Evolutionary conservation across 176 grass and related monocot species (phyloP), one percentile per base, ranked within the genome.

Genomic region (Cenchrus purpureus): DNA sequence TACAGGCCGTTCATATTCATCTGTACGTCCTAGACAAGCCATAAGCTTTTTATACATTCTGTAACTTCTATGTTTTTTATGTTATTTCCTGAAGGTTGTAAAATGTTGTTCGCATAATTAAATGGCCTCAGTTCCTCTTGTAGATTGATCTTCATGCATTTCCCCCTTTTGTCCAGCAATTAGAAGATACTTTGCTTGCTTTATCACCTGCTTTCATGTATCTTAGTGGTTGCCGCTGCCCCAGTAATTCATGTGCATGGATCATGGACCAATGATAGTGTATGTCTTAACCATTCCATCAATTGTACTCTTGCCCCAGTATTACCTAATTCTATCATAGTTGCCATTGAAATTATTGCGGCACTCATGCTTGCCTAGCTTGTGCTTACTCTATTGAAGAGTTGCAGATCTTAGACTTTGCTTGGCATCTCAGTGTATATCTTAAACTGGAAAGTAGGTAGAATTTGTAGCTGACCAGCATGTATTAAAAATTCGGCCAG

Each of bases 1-100:
- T 82, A 42, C 77, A 37, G 74, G 76, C 72, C 80, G 81, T 79
- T 57, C 72, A 19, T 92, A 92, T 91, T 88, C 88, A 88, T 91
- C 88, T 83, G 97, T 99, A 96, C 79, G 75, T 86, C 52, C 46
- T 12, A 83, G 34, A 78, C 59, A 76, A 58, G 25, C 68, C 2
- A 85, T 77, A 80, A 17, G 28, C 45, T 44, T 65, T 78, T 77
- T 76, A 14, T 71, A 50, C 12, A 48, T 60, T 84, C 12, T 42
- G 16, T 77, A 63, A 0, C 64, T 44, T 66, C 80, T 86, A 17
- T 79, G 34, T 80, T 74, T 17, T 25, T 34, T 54, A 15, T 74
- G 14, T 65, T 75, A 51, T 44, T 50, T 83, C 42, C 0, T 14
- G 14, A 53, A 71, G 7, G 13, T 43, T 74, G 25, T n/a, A 48